These are phyloP conservation scores for Crataegus laevigata DNA, from an alignment of 306 rosid species.

Conservation along the genomic window DNA sequence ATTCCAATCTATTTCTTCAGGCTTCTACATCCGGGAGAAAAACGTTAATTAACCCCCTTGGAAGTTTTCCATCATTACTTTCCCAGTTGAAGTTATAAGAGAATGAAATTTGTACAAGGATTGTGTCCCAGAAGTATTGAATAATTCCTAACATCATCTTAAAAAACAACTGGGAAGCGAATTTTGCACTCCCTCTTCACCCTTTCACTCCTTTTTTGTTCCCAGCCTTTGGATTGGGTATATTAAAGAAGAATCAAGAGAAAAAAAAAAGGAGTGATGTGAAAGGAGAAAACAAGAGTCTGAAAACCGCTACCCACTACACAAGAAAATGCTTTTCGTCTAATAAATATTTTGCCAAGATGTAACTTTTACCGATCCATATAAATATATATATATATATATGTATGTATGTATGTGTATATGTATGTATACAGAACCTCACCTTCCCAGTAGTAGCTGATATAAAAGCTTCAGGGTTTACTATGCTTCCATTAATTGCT, in stretches of 20 bases:
- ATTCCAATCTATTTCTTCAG: conserved; percentile 19
- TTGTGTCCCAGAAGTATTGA: neutral
- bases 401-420: neutral
- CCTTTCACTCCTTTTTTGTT: too few relatives aligned
- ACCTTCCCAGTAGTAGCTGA: neutral
- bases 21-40: neutral
- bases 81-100: neutral
- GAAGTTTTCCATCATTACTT: neutral
- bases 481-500: neutral
- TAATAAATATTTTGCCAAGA: neutral
- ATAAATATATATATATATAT: neutral
- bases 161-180: neutral
- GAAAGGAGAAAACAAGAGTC: too few relatives aligned
- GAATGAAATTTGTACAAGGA: neutral
- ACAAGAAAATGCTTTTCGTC: too few relatives aligned
- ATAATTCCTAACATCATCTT: neutral
- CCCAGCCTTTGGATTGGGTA: too few relatives aligned
- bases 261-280: too few relatives aligned
- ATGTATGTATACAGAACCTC: neutral
- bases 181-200: too few relatives aligned
- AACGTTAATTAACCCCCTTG: neutral
- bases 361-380: too few relatives aligned
- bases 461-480: neutral
- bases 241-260: too few relatives aligned
- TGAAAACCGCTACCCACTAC: too few relatives aligned